Evolutionary conservation across 805 yeast species (phyloP).

Genomic region (Danielozyma ontarioensis): DNA sequence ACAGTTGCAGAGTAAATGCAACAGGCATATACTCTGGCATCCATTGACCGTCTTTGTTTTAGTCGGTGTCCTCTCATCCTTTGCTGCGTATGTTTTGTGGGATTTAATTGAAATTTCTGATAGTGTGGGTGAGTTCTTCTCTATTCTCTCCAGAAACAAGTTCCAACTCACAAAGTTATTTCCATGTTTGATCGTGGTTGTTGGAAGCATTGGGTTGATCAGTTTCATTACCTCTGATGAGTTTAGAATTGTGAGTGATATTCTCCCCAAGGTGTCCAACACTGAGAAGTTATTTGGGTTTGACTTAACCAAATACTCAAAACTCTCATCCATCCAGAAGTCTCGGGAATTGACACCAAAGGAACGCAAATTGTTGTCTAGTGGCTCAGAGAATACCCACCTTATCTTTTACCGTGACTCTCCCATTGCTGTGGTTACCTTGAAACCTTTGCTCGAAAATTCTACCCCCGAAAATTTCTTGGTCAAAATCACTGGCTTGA

Average conservation of each 20-base stretch:
- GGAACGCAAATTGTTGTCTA: slow-evolving; percentile 21
- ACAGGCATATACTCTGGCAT: slow-evolving; percentile 42
- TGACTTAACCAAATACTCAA: slow-evolving; percentile 46
- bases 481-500: slow-evolving; percentile 52
- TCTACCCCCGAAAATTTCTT: slow-evolving; percentile 37
- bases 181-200: slow-evolving; percentile 36
- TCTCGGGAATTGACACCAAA: slow-evolving; percentile 13
- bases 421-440: slow-evolving; percentile 62
- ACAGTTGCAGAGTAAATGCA: slow-evolving; percentile 43
- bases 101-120: slow-evolving; percentile 30
- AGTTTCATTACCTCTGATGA: slow-evolving; percentile 41
- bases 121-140: slow-evolving; percentile 21
- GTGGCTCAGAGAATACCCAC: slow-evolving; percentile 44
- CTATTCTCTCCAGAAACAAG: slow-evolving; percentile 15
- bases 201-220: slow-evolving; percentile 35
- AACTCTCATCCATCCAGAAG: slow-evolving; percentile 14
- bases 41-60: slow-evolving; percentile 21
- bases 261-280: slow-evolving; percentile 18
- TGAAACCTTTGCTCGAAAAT: slow-evolving; percentile 35
- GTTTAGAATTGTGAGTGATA: slow-evolving; percentile 34
- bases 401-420: slow-evolving; percentile 60
- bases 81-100: slow-evolving; percentile 15
- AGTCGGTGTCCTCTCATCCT: slow-evolving; percentile 6
- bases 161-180: slow-evolving; percentile 21
- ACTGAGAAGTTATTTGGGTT: slow-evolving; percentile 42